Base-by-base conservation (phyloP, 2,329 filamentous ascomycete genomes). In the Meredithiella fracta region DNA sequence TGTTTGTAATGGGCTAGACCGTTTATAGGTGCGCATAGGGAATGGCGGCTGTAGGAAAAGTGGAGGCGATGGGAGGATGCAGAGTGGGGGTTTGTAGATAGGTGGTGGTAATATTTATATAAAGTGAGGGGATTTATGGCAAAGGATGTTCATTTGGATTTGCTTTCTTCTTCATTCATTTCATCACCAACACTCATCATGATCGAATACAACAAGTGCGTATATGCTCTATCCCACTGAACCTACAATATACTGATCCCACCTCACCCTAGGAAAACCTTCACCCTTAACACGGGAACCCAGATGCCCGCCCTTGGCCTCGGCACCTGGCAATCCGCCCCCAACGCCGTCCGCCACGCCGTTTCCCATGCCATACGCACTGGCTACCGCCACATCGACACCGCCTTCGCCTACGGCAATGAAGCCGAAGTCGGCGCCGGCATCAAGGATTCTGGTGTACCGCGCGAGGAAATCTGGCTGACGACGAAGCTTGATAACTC, bases 401-500 rank as follows among this genome's bases (percentile, higher is more conserved):
- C 83, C 22, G 84, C 86, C 51, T 75, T 83, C 60, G 84, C 81
- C 53, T 92, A 92, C 67, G 82, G 80, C 66, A 92, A 91, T 69
- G 86, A 86, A 67, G 69, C 71, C 53, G 80, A 84, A 64, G 80
- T 86, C 20, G 82, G 83, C 59, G 68, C 73, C 55, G 83, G 80
- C 55, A 82, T 86, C 66, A 73, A 72, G 61, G 76, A 76, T 51
- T 77, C 78, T 2, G 80, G 79, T 29, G 76, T 86, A 1, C 75
- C 80, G n/a, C 76, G 82, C 23, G 71, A 75, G 56, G 70, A 85
- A 63, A 78, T 85, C 65, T 86, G 79, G 75, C 67, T 86, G 58
- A 91, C 86, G 54, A 88, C 85, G 63, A 94, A 92, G 76, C 78
- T 91, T 55, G 79, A 86, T 73, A 89, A 90, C 75, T 76, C 82